phyloP scores from a whole-genome alignment of 148 eudicot genomes.

The Persicaria maculosa region DNA sequence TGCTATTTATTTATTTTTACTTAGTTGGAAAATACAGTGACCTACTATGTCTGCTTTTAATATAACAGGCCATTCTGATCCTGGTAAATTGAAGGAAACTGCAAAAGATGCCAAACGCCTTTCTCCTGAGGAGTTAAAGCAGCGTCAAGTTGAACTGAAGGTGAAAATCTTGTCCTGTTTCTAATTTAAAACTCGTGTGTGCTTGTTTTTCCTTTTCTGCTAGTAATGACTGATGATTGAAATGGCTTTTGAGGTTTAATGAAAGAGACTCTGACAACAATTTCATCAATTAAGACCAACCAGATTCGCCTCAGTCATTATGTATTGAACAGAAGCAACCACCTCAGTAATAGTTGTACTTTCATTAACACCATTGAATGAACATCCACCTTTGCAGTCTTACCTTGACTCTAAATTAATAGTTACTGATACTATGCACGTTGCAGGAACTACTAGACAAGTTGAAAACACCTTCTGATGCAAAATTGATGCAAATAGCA shows the following conservation, averaged over 20 bases:
- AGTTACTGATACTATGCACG: conserved; percentile 4
- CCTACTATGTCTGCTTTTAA: conserved; percentile 1
- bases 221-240: not conserved
- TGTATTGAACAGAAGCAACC: too few relatives aligned
- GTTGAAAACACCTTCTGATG: conserved; percentile 82
- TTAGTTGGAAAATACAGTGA: not conserved
- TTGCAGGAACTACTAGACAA: conserved; percentile 77
- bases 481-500: conserved; percentile 80
- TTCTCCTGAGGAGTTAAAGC: conserved; percentile 58
- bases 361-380: not conserved
- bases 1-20: not conserved
- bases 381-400: not conserved
- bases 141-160: conserved; percentile 70
- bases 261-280: not conserved
- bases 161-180: conserved; percentile 24
- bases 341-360: not conserved
- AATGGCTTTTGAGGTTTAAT: not conserved
- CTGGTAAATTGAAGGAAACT: conserved; percentile 59
- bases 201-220: not conserved
- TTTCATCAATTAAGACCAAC: not conserved
- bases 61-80: conserved; percentile 83
- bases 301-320: too few relatives aligned
- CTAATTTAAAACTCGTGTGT: not conserved
- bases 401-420: not conserved
- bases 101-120: conserved; percentile 52